Conservation (phyloP, 2,329 filamentous ascomycete species). For the Chalaropsis ovoidea region DNA sequence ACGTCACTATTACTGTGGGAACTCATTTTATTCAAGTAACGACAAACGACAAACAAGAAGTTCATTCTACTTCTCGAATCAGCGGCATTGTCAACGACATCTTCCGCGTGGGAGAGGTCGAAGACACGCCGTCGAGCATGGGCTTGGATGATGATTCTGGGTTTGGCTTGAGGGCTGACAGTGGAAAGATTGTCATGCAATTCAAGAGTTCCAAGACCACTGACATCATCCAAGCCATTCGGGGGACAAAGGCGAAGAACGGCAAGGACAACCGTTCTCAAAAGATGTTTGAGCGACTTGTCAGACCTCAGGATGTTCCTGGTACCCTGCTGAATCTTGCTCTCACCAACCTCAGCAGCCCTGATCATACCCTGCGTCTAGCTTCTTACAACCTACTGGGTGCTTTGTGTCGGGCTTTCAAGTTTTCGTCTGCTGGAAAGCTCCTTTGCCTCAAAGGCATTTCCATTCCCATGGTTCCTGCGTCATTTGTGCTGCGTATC, state of each 20-base stretch:
- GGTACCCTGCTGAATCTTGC: constrained; percentile 59
- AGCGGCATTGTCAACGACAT: constrained; percentile 59
- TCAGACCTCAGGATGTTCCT: constrained; percentile 60
- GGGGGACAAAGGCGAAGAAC: constrained; percentile 52
- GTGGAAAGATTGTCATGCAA: constrained; percentile 61
- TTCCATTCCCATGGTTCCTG: constrained; percentile 52
- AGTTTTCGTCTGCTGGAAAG: constrained; percentile 51
- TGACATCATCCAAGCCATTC: constrained; percentile 54
- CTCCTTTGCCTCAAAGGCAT: constrained; percentile 55
- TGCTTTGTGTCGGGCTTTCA: constrained; percentile 57
- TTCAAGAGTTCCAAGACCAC: constrained; percentile 56
- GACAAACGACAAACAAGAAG: constrained; percentile 58
- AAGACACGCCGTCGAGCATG: constrained; percentile 55
- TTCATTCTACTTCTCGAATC: constrained; percentile 51
- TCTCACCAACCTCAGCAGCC: constrained; percentile 54
- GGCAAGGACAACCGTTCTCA: constrained; percentile 51
- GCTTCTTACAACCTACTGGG: constrained; percentile 59
- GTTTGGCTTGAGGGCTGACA: constrained; percentile 57
- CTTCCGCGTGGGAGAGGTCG: constrained; percentile 56
- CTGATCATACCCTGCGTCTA: constrained; percentile 49
- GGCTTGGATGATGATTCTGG: constrained; percentile 56
- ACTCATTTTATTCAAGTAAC: constrained; percentile 61
- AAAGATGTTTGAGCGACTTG: constrained; percentile 54
- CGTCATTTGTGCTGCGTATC: constrained; percentile 54
- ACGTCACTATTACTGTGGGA: constrained; percentile 58